Conservation (phyloP, 805 yeast species). For the Kodamaea neixiangensis region DNA sequence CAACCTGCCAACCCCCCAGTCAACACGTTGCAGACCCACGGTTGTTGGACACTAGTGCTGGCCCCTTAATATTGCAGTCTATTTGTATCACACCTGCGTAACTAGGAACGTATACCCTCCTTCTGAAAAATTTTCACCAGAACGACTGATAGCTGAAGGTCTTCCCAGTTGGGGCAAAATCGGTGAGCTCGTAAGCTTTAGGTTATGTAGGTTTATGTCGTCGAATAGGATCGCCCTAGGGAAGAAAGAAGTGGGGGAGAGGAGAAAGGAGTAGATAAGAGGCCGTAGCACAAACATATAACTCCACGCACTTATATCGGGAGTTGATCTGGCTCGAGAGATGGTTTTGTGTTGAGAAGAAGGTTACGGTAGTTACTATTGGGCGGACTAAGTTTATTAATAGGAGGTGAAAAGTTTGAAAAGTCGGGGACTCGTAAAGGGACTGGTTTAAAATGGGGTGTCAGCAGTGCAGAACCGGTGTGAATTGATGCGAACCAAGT, state of each 20-base stretch:
- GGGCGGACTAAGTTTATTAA: conserved; percentile 1
- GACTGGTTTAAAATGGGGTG: too few species aligned
- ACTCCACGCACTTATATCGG: neutral
- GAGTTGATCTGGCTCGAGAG: neutral
- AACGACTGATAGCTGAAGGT: neutral
- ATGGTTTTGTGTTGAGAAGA: neutral
- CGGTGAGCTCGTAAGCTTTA: too few species aligned
- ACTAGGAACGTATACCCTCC: neutral
- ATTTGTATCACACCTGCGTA: neutral
- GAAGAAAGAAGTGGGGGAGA: neutral
- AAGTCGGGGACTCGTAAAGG: neutral
- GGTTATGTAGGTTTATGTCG: neutral
- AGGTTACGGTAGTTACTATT: neutral
- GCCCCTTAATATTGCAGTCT: neutral
- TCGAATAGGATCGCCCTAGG: neutral
- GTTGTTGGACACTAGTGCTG: neutral
- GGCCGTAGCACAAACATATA: neutral
- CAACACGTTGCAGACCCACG: neutral
- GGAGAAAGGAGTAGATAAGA: neutral
- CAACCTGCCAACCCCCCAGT: neutral
- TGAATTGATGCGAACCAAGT: too few species aligned
- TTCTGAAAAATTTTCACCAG: neutral
- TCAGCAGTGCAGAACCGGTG: too few species aligned
- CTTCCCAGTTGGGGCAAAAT: neutral
- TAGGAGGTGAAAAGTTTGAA: conserved; percentile 1